phyloP scores from a whole-genome alignment of 2,329 filamentous ascomycete genomes.

The Clonostachys rhizophaga region DNA sequence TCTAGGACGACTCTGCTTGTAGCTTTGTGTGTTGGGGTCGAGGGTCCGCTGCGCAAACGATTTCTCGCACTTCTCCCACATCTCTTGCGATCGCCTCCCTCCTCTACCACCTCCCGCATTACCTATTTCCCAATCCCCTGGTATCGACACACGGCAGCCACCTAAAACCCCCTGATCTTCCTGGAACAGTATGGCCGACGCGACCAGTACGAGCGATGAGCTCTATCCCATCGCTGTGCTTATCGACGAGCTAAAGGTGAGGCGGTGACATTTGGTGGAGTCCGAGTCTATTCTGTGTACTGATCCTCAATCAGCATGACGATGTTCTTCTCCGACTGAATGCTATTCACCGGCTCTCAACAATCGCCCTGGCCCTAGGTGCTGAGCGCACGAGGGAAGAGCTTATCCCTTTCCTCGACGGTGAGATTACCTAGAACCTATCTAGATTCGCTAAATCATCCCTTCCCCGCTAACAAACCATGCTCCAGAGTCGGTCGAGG shows the following conservation, averaged over 20 bases:
- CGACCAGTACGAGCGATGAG: constrained; percentile 90
- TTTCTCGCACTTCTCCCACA: constrained; percentile 2
- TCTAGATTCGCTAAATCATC: constrained; percentile 1
- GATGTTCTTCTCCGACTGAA: constrained; percentile 97
- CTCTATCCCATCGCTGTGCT: constrained; percentile 99
- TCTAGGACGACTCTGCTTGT: neutral
- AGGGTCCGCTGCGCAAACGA: constrained; percentile 2
- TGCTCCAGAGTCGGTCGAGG: constrained; percentile 86
- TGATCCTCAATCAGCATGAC: constrained; percentile 66
- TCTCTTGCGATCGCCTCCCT: constrained; percentile 21
- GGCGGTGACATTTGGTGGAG: constrained; percentile 9
- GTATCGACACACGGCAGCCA: neutral
- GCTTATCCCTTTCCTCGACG: constrained; percentile 97
- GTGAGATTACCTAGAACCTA: constrained; percentile 48
- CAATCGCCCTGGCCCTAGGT: constrained; percentile 93
- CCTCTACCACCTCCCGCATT: constrained; percentile 24
- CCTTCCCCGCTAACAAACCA: constrained; percentile 9
- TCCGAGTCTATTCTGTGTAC: constrained; percentile 1
- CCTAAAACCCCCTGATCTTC: neutral
- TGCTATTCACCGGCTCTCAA: constrained; percentile 96
- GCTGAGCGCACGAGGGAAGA: constrained; percentile 96
- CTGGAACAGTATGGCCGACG: constrained; percentile 70
- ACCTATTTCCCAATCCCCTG: neutral
- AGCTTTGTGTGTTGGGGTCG: neutral
- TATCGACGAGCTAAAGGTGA: constrained; percentile 98